Evolutionary conservation across 1,139 yeast genomes (phyloP), one percentile per base, ranked within the genome.

Genomic region (Pichia cactophila): DNA sequence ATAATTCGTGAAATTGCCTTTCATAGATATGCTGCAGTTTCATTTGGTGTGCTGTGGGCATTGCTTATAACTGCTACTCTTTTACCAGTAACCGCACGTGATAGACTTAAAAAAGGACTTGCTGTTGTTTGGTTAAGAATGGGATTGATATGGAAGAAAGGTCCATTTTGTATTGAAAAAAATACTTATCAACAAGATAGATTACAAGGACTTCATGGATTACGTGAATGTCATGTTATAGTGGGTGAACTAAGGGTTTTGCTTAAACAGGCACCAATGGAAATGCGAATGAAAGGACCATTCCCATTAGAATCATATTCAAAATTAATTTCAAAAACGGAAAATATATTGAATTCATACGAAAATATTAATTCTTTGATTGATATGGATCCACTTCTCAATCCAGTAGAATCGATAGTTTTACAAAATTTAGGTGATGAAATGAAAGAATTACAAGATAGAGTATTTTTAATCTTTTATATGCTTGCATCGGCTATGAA

Each of bases 141-240:
- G 73, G 96, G 95, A 0, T 73, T 86, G 31, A 74, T 82, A n/a
- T 86, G 95, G 95, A 83, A 82, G 57, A 71, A 81, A 28, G 86
- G 81, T 52, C 80, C 81, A 0, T 58, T 78, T 43, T 61, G 59
- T 14, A 58, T 54, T 40, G 50, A 55, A 36, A 48, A 45, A 33
- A 55, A 54, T 29, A 58, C 57, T 11, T 49, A 48, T 37, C 66
- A 64, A 36, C 64, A 62, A 26, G 59, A 54, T 39, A 50, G 59
- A 58, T 65, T 80, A 11, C 67, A 71, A 36, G 86, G 86, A 0
- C 64, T 81, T 37, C 72, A 75, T 49, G 83, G 80, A 42, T 73
- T 76, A 47, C 69, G 69, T 50, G 80, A 78, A 1, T 69, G 79
- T 26, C 81, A 81, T 54, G 67, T 69, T 28, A 69, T 83, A n/a